Conservation (phyloP, 352 stramenopile genomes). For the Phytophthora cajani region DNA sequence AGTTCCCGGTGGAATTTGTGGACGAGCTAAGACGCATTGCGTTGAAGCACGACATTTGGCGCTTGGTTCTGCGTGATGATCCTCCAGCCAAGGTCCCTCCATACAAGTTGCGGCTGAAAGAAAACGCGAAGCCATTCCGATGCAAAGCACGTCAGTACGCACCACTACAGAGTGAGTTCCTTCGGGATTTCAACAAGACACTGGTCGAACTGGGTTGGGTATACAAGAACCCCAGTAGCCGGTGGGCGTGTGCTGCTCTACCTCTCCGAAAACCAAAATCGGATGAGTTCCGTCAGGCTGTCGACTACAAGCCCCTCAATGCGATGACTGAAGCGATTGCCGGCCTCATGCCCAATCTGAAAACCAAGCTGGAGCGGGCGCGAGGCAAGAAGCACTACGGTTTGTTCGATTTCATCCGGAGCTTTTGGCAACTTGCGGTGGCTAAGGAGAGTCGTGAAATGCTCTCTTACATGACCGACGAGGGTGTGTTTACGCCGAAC, state of each 20-base stretch:
- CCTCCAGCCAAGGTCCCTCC: slow-evolving; percentile 10
- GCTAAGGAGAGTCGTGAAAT: slow-evolving; percentile 18
- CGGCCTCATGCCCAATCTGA: slow-evolving; percentile 20
- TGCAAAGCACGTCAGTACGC: slow-evolving; percentile 17
- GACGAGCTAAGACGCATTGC: slow-evolving; percentile 1
- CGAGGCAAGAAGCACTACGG: slow-evolving; percentile 8
- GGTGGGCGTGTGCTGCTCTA: slow-evolving; percentile 12
- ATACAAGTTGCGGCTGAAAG: slow-evolving; percentile 8
- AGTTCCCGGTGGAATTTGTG: background rate
- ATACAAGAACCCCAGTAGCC: slow-evolving; percentile 9
- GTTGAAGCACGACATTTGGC: slow-evolving; percentile 14
- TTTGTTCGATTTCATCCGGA: slow-evolving; percentile 28
- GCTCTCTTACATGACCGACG: slow-evolving; percentile 30
- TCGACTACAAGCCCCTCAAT: slow-evolving; percentile 22
- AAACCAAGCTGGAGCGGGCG: slow-evolving; percentile 2
- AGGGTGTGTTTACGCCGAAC: slow-evolving; percentile 2
- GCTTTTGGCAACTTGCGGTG: slow-evolving; percentile 27
- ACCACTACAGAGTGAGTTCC: slow-evolving; percentile 11
- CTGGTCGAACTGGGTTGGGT: slow-evolving; percentile 15
- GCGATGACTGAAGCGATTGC: slow-evolving; percentile 12
- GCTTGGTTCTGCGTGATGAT: slow-evolving; percentile 10
- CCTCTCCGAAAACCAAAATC: slow-evolving; percentile 2
- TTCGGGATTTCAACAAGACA: slow-evolving; percentile 6
- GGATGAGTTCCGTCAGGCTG: slow-evolving; percentile 6
- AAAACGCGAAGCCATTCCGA: slow-evolving; percentile 5